phyloP scores from a whole-genome alignment of 2,329 filamentous ascomycete genomes.

The Aureobasidium lini region DNA sequence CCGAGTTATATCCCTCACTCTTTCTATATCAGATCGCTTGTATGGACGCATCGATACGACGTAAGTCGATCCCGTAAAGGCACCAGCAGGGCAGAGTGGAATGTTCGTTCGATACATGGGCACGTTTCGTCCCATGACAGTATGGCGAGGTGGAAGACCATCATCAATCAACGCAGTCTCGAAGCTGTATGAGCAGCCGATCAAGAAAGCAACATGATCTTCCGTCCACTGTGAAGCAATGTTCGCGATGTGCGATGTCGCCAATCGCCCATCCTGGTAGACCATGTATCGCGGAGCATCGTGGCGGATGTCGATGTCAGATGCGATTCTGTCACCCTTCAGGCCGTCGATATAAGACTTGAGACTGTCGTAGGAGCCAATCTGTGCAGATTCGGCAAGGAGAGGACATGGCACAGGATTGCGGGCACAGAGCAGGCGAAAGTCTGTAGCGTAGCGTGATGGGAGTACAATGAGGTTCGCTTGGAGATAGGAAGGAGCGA shows the following conservation, averaged over 20 bases:
- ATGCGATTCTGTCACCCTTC: slow-evolving; percentile 27
- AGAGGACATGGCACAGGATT: slow-evolving; percentile 59
- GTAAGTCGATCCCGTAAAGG: slow-evolving; percentile 48
- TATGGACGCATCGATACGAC: slow-evolving; percentile 61
- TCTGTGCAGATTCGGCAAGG: slow-evolving; percentile 43
- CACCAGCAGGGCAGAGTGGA: slow-evolving; percentile 49
- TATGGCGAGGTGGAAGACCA: slow-evolving; percentile 47
- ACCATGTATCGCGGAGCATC: slow-evolving; percentile 54
- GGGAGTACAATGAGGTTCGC: slow-evolving; percentile 57
- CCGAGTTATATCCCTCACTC: slow-evolving; percentile 49
- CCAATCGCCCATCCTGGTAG: slow-evolving; percentile 44
- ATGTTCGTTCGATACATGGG: slow-evolving; percentile 56
- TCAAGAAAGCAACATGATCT: slow-evolving; percentile 55
- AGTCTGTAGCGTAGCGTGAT: slow-evolving; percentile 49
- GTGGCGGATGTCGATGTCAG: slow-evolving; percentile 47
- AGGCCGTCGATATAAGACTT: slow-evolving; percentile 31
- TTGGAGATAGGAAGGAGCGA: slow-evolving; percentile 51
- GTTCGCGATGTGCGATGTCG: slow-evolving; percentile 33
- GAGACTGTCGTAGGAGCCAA: slow-evolving; percentile 38
- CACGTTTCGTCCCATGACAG: slow-evolving; percentile 43
- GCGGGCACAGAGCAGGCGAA: slow-evolving; percentile 50
- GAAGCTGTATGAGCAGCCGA: slow-evolving; percentile 59
- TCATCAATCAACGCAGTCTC: slow-evolving; percentile 48
- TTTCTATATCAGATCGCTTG: slow-evolving; percentile 40
- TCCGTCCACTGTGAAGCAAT: slow-evolving; percentile 47